Evolutionary conservation across 257 asterid species (phyloP).

Genomic region (Eucommia ulmoides): DNA sequence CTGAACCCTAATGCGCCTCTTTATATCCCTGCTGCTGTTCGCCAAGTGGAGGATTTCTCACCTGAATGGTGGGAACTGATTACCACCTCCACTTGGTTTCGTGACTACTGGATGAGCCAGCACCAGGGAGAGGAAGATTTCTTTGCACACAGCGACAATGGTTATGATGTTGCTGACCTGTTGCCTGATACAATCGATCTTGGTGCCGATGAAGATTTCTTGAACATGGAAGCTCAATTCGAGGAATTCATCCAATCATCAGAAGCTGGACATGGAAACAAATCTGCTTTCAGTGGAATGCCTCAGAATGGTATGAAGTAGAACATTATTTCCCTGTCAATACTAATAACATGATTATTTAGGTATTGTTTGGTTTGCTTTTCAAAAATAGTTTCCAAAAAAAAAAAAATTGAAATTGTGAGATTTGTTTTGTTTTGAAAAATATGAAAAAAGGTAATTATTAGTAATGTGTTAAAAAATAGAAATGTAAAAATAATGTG

Average conservation of each 20-base stretch:
- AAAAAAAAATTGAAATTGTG: too few species aligned
- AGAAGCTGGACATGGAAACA: constrained; percentile 23
- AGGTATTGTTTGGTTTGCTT: not conserved
- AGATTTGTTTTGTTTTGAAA: not conserved
- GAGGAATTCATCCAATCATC: constrained; percentile 71
- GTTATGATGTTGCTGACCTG: constrained; percentile 27
- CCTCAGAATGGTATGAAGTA: constrained; percentile 28
- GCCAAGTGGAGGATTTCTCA: constrained; percentile 90
- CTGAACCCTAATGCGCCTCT: constrained; percentile 81
- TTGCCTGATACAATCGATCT: constrained; percentile 75
- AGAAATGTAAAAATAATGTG: too few species aligned
- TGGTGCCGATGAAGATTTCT: constrained; percentile 66
- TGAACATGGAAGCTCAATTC: constrained; percentile 77
- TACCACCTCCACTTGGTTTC: constrained; percentile 73
- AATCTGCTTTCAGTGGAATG: constrained; percentile 17
- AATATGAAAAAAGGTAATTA: too few species aligned
- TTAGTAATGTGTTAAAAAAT: too few species aligned
- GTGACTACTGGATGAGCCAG: constrained; percentile 73
- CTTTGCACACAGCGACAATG: constrained; percentile 21
- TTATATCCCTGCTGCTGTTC: constrained; percentile 66
- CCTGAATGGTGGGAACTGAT: constrained; percentile 92
- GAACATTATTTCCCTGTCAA: not conserved
- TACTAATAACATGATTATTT: not conserved
- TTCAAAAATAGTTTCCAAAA: too few species aligned
- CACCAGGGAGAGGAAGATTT: constrained; percentile 40